These are phyloP conservation scores for Ministeria vibrans DNA, from an alignment of 78 protist genomes.

Conservation along the genomic window DNA sequence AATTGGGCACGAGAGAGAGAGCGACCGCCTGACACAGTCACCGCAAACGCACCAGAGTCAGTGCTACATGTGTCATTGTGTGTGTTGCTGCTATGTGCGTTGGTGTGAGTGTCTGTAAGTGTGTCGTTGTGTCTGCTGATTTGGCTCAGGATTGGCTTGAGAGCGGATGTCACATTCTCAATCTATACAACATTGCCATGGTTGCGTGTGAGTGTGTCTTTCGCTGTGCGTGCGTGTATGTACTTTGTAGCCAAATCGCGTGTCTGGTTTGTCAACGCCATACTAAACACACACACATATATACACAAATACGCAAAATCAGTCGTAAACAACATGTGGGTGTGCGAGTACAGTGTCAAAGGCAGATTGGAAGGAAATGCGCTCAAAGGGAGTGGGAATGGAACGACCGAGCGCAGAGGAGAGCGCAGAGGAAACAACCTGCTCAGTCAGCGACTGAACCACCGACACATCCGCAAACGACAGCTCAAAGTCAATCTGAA, in stretches of 20 bases:
- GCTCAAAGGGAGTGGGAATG: slow-evolving; percentile 11
- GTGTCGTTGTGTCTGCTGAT: not conserved
- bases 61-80: not conserved
- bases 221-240: not conserved
- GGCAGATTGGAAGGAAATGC: slow-evolving; percentile 24
- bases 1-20: no score
- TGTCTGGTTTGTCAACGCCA: slow-evolving; percentile 58
- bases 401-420: not conserved
- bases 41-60: no score
- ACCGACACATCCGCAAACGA: slow-evolving; percentile 40
- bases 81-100: not conserved
- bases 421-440: not conserved
- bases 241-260: slow-evolving; percentile 45
- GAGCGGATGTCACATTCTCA: not conserved
- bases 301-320: not conserved
- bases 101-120: not conserved
- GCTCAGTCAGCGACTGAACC: not conserved
- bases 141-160: not conserved
- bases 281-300: not conserved
- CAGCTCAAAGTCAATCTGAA: slow-evolving; percentile 55
- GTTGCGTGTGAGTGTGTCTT: not conserved
- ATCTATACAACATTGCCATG: no score
- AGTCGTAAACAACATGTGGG: no score
- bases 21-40: no score
- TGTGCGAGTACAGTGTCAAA: slow-evolving; percentile 26